Evolutionary conservation across 306 rosid species (phyloP).

Genomic region (Betula pendula): DNA sequence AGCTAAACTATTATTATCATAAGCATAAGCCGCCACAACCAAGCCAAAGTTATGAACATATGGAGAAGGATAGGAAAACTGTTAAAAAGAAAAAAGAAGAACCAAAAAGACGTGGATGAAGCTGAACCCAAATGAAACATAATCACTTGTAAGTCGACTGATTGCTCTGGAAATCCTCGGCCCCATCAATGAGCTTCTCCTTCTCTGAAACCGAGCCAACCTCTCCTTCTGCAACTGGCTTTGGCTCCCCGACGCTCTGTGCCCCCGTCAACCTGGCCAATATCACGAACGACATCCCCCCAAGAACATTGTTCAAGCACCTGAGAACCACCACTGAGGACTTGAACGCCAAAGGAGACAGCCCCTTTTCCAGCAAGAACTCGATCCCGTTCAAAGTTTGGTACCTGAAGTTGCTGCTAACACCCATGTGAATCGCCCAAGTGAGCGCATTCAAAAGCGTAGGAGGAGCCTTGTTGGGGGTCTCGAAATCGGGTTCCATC

Average conservation of each 20-base stretch:
- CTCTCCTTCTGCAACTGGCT: conserved; percentile 22
- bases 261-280: conserved; percentile 87
- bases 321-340: conserved; percentile 75
- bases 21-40: neutral
- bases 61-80: conserved; percentile 5
- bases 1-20: neutral
- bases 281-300: conserved; percentile 85
- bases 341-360: conserved; percentile 73
- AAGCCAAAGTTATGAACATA: conserved; percentile 23
- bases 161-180: conserved; percentile 42
- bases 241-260: conserved; percentile 48
- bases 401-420: conserved; percentile 84
- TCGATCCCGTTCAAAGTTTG: conserved; percentile 81
- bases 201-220: conserved; percentile 41
- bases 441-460: conserved; percentile 76
- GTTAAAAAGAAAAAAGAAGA: conserved; percentile 8
- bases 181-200: conserved; percentile 50
- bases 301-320: conserved; percentile 75
- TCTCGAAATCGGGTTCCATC: conserved; percentile 83
- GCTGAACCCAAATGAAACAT: conserved; percentile 4
- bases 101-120: neutral
- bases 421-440: conserved; percentile 91
- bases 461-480: conserved; percentile 86
- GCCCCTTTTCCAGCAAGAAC: conserved; percentile 67
- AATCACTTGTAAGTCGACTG: conserved; percentile 64